Percentiles rank a stretch among this genome's conserved stretches.
Conservation (phyloP, 495 filamentous ascomycete genomes). For the Aspergillus taichungensis region DNA sequence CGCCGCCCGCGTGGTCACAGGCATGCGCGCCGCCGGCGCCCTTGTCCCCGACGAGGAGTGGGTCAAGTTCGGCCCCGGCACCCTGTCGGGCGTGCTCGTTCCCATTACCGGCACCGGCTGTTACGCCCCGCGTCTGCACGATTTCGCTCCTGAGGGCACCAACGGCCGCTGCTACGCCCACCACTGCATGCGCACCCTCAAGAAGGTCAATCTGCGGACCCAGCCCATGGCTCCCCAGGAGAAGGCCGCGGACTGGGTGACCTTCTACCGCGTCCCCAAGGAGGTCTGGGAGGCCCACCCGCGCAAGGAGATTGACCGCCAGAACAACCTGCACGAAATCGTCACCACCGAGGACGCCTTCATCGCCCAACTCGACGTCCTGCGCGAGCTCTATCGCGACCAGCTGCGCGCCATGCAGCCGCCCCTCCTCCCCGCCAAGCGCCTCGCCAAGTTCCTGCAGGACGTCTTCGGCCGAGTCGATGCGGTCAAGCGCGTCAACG, state of each 20-base stretch:
- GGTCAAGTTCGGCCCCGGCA: slow-evolving; percentile 78
- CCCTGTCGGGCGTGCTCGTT: slow-evolving; percentile 79
- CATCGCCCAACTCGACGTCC: slow-evolving; percentile 77
- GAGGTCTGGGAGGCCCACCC: slow-evolving; percentile 56
- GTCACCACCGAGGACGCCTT: slow-evolving; percentile 87
- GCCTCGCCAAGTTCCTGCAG: slow-evolving; percentile 64
- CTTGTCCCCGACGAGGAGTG: slow-evolving; percentile 91
- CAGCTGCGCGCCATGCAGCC: slow-evolving; percentile 64
- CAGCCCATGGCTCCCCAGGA: slow-evolving; percentile 59
- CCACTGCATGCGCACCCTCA: slow-evolving; percentile 87
- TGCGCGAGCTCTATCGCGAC: slow-evolving; percentile 81
- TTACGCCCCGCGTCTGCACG: slow-evolving; percentile 77
- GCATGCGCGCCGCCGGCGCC: slow-evolving; percentile 72
- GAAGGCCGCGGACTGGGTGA: slow-evolving; percentile 77
- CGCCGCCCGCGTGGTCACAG: slow-evolving; percentile 64
- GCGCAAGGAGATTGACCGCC: slow-evolving; percentile 85
- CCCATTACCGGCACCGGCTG: slow-evolving; percentile 91
- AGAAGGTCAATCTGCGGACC: slow-evolving; percentile 79
- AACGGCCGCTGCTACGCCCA: slow-evolving; percentile 80
- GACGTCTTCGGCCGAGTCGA: slow-evolving; percentile 91
- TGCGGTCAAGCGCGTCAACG: slow-evolving; percentile 81
- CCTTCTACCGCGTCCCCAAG: slow-evolving; percentile 80
- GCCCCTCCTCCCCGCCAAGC: slow-evolving; percentile 67
- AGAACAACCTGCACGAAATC: slow-evolving; percentile 94
- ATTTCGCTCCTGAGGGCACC: slow-evolving; percentile 49